Percentiles rank a stretch among this genome's conserved stretches.
These are phyloP conservation scores for Linum lewisii DNA, from an alignment of 345 rosid genomes.

Conservation along the genomic window DNA sequence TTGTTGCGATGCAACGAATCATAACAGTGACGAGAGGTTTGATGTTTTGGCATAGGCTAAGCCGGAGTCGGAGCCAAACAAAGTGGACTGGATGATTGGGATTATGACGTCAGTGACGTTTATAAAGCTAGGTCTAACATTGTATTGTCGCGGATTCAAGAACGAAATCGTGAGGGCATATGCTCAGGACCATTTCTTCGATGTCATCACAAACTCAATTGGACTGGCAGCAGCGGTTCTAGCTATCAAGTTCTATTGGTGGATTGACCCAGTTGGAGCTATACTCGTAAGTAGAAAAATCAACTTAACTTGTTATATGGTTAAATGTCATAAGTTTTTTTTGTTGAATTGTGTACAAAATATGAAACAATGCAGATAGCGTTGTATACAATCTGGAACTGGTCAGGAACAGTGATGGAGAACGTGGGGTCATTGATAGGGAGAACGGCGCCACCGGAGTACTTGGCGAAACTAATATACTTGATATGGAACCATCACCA, in stretches of 20 bases:
- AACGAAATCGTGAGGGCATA: slow-evolving; percentile 38
- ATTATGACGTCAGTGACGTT: slow-evolving; percentile 42
- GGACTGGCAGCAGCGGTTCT: slow-evolving; percentile 39
- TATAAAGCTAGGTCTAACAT: slow-evolving; percentile 28
- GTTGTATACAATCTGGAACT: slow-evolving; percentile 34
- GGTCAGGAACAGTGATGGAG: slow-evolving; percentile 43
- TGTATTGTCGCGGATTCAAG: slow-evolving; percentile 34
- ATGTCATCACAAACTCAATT: slow-evolving; percentile 43
- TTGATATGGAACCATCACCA: slow-evolving; percentile 42
- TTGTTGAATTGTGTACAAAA: background rate
- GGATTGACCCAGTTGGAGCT: slow-evolving; percentile 49
- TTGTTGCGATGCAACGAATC: too few species aligned
- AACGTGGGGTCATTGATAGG: slow-evolving; percentile 41
- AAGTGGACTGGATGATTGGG: slow-evolving; percentile 50
- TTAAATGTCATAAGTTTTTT: background rate
- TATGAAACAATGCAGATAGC: slow-evolving; percentile 30
- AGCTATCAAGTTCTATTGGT: slow-evolving; percentile 41
- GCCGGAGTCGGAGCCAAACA: slow-evolving; percentile 37
- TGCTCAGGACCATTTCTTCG: slow-evolving; percentile 49
- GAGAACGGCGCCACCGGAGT: slow-evolving; percentile 41
- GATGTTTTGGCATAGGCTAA: slow-evolving; percentile 19
- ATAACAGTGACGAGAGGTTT: too few species aligned
- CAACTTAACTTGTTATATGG: background rate
- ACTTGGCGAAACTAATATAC: slow-evolving; percentile 37
- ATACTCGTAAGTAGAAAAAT: slow-evolving; percentile 26